A percentile compares a stretch with the other conserved stretches of the same genome.
Evolutionary conservation across 2,329 filamentous ascomycete species (phyloP).

Genomic region (Paraphoma sp.): DNA sequence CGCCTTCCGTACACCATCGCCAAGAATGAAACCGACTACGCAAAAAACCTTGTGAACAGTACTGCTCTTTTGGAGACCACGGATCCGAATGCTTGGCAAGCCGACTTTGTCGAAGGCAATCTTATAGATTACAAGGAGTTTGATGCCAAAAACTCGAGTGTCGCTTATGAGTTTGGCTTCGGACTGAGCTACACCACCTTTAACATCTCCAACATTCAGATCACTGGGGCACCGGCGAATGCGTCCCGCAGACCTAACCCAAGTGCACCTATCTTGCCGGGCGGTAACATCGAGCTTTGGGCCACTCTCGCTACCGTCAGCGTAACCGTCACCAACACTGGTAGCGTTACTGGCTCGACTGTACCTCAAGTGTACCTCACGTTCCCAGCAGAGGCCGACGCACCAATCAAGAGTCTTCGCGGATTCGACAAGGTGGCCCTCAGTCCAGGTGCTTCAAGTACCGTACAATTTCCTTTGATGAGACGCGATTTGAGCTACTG

Average conservation of each 20-base stretch:
- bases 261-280: constrained; percentile 39
- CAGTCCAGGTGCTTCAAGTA: constrained; percentile 48
- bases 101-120: constrained; percentile 59
- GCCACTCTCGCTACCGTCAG: constrained; percentile 57
- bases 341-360: constrained; percentile 54
- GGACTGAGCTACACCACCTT: constrained; percentile 50
- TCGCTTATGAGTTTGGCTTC: constrained; percentile 47
- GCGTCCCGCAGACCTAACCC: constrained; percentile 21
- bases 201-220: constrained; percentile 26
- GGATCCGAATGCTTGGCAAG: constrained; percentile 52
- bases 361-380: constrained; percentile 66
- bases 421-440: constrained; percentile 60
- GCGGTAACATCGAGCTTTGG: constrained; percentile 65
- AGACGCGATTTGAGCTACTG: constrained; percentile 59
- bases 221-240: constrained; percentile 8
- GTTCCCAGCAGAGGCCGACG: constrained; percentile 41
- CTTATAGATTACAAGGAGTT: constrained; percentile 64
- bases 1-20: constrained; percentile 87
- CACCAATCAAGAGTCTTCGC: constrained; percentile 48
- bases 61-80: constrained; percentile 37
- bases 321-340: constrained; percentile 60
- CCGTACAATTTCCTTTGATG: constrained; percentile 55
- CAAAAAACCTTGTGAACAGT: constrained; percentile 45
- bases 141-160: constrained; percentile 44
- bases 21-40: constrained; percentile 71